Percentiles rank a stretch among this genome's conserved stretches.
Evolutionary conservation across 257 asterid genomes (phyloP).

Genomic region (Coffea canephora): DNA sequence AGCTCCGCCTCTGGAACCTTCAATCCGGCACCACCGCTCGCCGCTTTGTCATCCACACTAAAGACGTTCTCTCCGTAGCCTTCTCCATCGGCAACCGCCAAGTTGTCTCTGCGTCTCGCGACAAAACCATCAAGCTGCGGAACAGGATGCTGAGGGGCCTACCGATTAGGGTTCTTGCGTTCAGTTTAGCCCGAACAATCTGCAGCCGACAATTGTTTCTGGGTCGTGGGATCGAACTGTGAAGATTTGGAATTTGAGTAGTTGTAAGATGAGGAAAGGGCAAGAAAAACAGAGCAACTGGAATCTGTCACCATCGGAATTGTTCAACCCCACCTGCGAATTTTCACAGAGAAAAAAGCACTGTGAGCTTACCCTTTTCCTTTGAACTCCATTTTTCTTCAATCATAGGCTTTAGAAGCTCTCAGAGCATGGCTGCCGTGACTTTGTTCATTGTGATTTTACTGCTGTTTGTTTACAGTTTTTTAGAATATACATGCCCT

Average conservation of each 20-base stretch:
- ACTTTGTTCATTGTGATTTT: too few species aligned
- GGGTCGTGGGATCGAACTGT: conserved; percentile 76
- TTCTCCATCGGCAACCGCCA: conserved; percentile 38
- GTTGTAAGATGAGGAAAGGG: conserved; percentile 42
- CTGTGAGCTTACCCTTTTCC: too few species aligned
- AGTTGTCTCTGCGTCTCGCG: conserved; percentile 79
- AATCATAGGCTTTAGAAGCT: too few species aligned
- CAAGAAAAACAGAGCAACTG: too few species aligned
- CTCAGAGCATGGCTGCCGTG: too few species aligned
- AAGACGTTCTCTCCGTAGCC: conserved; percentile 86
- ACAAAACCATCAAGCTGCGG: conserved; percentile 72
- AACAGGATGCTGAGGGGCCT: conserved; percentile 62
- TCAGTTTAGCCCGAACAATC: conserved; percentile 53
- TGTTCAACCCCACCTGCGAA: too few species aligned
- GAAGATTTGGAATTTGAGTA: conserved; percentile 64
- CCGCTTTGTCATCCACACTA: conserved; percentile 86
- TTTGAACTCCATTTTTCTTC: too few species aligned
- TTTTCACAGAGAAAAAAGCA: too few species aligned
- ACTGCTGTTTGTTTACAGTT: too few species aligned
- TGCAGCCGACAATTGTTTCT: conserved; percentile 64
- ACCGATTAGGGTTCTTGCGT: conserved; percentile 80
- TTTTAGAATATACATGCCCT: too few species aligned
- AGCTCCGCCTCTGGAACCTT: conserved; percentile 89
- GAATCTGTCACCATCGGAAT: too few species aligned
- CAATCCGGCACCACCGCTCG: conserved; percentile 79